phyloP scores from a whole-genome alignment of 805 yeast species.

The Starmera dryadoides region DNA sequence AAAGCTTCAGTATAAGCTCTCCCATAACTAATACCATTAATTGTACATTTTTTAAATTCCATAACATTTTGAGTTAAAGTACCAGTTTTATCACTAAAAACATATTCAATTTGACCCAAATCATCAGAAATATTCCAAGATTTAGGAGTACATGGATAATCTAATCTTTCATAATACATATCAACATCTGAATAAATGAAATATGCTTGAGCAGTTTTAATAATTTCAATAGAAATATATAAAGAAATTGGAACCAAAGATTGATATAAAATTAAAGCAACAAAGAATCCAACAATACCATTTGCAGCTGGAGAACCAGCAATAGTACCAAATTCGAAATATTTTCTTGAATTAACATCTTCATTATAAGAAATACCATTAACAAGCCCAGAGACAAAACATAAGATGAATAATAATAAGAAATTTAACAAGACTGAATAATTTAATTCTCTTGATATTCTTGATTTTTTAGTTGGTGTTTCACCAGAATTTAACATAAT shows the following conservation, averaged over 20 bases:
- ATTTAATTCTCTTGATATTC: constrained; percentile 68
- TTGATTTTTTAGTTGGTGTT: constrained; percentile 71
- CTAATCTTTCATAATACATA: constrained; percentile 62
- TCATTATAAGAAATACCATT: constrained; percentile 59
- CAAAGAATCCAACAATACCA: constrained; percentile 69
- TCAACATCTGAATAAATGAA: constrained; percentile 71
- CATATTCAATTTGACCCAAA: constrained; percentile 78
- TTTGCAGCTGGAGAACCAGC: constrained; percentile 59
- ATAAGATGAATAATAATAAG: constrained; percentile 51
- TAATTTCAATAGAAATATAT: constrained; percentile 75
- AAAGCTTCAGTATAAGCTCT: constrained; percentile 78
- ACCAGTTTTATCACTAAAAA: constrained; percentile 81
- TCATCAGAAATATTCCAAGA: constrained; percentile 85
- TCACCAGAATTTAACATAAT: constrained; percentile 76
- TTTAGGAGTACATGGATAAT: constrained; percentile 79
- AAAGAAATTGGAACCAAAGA: constrained; percentile 78
- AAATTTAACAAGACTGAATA: constrained; percentile 65
- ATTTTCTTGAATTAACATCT: constrained; percentile 44
- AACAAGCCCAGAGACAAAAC: constrained; percentile 63
- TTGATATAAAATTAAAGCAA: constrained; percentile 68
- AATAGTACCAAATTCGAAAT: constrained; percentile 62
- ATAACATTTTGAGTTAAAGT: constrained; percentile 77
- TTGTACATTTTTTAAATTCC: constrained; percentile 80
- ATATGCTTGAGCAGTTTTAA: constrained; percentile 75
- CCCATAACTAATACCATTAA: constrained; percentile 68